These are phyloP conservation scores for Coemansia sp. DNA, from an alignment of 192 early-diverging fungal species.

Conservation along the genomic window DNA sequence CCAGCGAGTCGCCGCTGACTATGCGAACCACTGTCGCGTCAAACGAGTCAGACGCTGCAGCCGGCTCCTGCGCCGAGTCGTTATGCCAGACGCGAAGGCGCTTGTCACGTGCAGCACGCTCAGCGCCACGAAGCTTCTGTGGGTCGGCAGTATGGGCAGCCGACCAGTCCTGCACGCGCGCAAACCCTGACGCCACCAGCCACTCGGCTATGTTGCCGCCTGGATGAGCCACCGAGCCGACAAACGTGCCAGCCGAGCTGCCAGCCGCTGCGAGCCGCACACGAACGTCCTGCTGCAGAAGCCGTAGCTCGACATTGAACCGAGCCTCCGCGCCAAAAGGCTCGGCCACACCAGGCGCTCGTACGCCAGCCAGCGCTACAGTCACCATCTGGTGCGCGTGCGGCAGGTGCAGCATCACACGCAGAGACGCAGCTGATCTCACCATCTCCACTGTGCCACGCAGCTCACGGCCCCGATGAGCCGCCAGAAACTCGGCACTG, in stretches of 20 bases:
- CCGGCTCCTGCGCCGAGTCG: not conserved
- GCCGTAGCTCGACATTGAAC: constrained; percentile 84
- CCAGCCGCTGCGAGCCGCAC: constrained; percentile 77
- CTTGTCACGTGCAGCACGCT: constrained; percentile 76
- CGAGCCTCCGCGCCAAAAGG: constrained; percentile 93
- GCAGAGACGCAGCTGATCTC: constrained; percentile 84
- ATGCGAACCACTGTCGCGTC: constrained; percentile 63
- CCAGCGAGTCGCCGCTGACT: constrained; percentile 58
- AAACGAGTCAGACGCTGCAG: constrained; percentile 1
- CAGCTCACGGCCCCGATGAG: constrained; percentile 76
- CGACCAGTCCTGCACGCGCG: constrained; percentile 86
- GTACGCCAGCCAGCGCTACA: constrained; percentile 74
- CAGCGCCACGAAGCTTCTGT: constrained; percentile 65
- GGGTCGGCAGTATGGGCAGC: constrained; percentile 21
- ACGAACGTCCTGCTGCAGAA: constrained; percentile 88
- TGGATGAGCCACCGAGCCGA: constrained; percentile 75
- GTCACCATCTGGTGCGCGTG: constrained; percentile 75
- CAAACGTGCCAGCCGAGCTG: constrained; percentile 62
- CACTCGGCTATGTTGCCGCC: constrained; percentile 91
- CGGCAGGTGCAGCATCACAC: constrained; percentile 66
- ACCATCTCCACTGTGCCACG: constrained; percentile 91
- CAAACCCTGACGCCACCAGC: constrained; percentile 75
- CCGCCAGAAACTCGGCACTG: constrained; percentile 66
- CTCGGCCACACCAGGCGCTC: constrained; percentile 75
- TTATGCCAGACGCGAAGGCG: constrained; percentile 80